phyloP scores from a whole-genome alignment of 108 stramenopile species.

The Licmophora abbreviata region DNA sequence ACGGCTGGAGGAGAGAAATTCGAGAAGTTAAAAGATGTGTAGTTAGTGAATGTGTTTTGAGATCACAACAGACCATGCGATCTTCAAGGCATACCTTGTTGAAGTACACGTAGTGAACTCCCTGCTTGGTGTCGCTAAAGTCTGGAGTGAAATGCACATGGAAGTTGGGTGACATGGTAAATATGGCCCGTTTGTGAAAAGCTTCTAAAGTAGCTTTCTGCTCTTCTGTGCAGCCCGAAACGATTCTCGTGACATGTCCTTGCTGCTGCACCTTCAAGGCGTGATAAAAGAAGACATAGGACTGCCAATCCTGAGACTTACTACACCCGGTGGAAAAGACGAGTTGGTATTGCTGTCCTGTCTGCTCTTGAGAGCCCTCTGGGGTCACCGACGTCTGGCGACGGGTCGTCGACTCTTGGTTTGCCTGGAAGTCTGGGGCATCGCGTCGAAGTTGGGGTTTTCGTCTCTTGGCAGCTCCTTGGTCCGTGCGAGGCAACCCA shows the following conservation, averaged over 20 bases:
- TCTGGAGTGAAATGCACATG: conserved; percentile 56
- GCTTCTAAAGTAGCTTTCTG: conserved; percentile 5
- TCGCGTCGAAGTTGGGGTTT: too few relatives aligned
- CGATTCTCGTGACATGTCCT: conserved; percentile 79
- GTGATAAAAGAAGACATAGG: conserved; percentile 65
- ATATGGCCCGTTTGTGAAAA: conserved; percentile 24
- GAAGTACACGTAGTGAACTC: conserved; percentile 6
- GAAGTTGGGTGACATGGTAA: conserved; percentile 30
- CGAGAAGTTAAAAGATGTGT: conserved; percentile 14
- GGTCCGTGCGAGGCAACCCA: too few relatives aligned
- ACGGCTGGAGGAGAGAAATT: conserved; percentile 72
- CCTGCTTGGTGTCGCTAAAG: conserved; percentile 13
- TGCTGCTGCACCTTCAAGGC: conserved; percentile 52
- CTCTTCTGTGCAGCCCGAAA: conserved; percentile 45
- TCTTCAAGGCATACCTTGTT: too few relatives aligned
- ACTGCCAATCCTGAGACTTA: conserved; percentile 70
- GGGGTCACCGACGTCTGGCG: too few relatives aligned
- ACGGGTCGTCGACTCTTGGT: too few relatives aligned
- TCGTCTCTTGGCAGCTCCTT: too few relatives aligned
- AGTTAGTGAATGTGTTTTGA: conserved; percentile 44
- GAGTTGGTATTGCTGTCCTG: too few relatives aligned
- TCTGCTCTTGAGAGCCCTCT: too few relatives aligned
- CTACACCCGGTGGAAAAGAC: conserved; percentile 21
- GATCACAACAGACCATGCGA: too few relatives aligned
- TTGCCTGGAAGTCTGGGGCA: too few relatives aligned